Percentiles rank a stretch among this genome's conserved stretches.
Conservation (phyloP, 371 early-diverging fungal species). For the Mucor irregularis region DNA sequence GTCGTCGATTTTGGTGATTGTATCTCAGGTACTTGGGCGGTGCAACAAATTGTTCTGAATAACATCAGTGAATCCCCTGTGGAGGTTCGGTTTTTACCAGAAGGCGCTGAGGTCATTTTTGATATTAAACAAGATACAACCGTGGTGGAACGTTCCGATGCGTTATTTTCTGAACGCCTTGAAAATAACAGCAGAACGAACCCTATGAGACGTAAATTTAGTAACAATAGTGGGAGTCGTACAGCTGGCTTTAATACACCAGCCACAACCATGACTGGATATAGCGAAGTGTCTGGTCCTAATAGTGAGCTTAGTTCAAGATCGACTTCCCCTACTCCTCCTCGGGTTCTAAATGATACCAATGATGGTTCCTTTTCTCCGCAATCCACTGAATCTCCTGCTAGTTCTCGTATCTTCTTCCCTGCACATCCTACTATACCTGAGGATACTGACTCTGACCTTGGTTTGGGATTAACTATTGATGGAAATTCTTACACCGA, state of each 20-base stretch:
- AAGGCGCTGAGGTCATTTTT: constrained; percentile 78
- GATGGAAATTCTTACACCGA: constrained; percentile 16
- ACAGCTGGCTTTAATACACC: constrained; percentile 20
- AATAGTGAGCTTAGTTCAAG: constrained; percentile 60
- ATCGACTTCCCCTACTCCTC: constrained; percentile 49
- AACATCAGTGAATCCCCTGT: constrained; percentile 82
- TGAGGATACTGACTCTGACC: constrained; percentile 25
- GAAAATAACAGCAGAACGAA: not conserved
- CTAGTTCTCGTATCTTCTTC: not conserved
- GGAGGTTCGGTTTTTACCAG: constrained; percentile 80
- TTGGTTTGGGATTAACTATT: constrained; percentile 7
- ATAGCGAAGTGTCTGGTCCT: constrained; percentile 52
- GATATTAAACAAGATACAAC: constrained; percentile 35
- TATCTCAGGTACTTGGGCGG: constrained; percentile 82
- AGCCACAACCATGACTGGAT: constrained; percentile 27
- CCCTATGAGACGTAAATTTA: constrained; percentile 15
- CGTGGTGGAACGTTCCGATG: not conserved
- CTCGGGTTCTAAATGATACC: not conserved
- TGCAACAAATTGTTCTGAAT: constrained; percentile 75
- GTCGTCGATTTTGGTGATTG: constrained; percentile 95
- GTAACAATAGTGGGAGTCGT: constrained; percentile 5
- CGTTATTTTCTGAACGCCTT: not conserved
- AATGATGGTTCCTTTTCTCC: constrained; percentile 12
- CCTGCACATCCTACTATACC: constrained; percentile 13
- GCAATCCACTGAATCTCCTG: not conserved